Evolutionary conservation across 352 stramenopile species (phyloP).

Genomic region (Phytophthora niederhauseri): DNA sequence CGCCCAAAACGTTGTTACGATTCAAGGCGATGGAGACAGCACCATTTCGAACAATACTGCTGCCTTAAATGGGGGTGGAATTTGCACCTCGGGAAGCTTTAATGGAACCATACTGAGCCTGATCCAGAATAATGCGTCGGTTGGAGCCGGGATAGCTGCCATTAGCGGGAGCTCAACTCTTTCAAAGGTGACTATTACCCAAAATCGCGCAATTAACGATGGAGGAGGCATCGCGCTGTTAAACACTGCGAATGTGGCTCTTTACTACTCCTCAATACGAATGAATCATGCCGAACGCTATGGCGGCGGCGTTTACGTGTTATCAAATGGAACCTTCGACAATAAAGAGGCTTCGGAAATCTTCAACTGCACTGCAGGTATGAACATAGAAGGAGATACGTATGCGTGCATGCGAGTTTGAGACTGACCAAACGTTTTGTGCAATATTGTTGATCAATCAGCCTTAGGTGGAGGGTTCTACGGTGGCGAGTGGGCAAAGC

Average conservation of each 20-base stretch:
- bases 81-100: constrained; percentile 22
- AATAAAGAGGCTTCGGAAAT: constrained; percentile 41
- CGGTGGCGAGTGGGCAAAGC: constrained; percentile 22
- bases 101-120: constrained; percentile 15
- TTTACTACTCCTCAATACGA: constrained; percentile 18
- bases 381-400: not conserved
- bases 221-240: constrained; percentile 63
- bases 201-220: constrained; percentile 37
- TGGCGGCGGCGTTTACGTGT: constrained; percentile 54
- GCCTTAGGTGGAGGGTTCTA: constrained; percentile 42
- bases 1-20: constrained; percentile 15
- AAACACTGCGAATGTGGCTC: constrained; percentile 20
- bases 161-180: constrained; percentile 26
- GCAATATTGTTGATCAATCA: constrained; percentile 3
- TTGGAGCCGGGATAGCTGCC: constrained; percentile 43
- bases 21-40: constrained; percentile 25
- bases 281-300: constrained; percentile 37
- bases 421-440: not conserved
- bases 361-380: constrained; percentile 42
- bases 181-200: constrained; percentile 15
- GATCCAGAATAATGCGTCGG: constrained; percentile 32
- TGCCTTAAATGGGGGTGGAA: constrained; percentile 30
- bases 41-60: constrained; percentile 38
- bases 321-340: constrained; percentile 42
- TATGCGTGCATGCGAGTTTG: not conserved